Evolutionary conservation across 805 yeast genomes (phyloP), one percentile per base, ranked within the genome.

Genomic region (Yamadazyma sp.): DNA sequence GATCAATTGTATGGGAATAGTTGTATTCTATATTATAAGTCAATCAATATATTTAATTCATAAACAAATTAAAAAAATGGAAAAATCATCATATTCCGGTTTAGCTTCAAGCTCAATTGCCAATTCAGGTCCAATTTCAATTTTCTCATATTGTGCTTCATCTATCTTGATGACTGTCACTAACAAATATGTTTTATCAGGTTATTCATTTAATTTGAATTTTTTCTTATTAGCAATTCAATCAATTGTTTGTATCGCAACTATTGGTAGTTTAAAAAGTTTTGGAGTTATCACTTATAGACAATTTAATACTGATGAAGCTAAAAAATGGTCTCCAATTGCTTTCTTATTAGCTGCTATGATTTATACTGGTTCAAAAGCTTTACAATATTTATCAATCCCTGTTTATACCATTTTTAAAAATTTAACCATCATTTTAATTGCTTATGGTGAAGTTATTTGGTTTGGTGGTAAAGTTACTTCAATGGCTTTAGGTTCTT

Each of bases 401-500:
- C 98, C 98, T 35, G 95, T 93, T 40, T 93, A 88, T 75, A 93
- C 98, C 47, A 91, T 93, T 52, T 93, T 93, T 82, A 93, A 93
- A 76, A 93, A 93, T 68, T 78, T 93, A 64, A 91, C 98, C 43
- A 93, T 93, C 57, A 91, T 93, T 48, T 70, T 93, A 57, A 93
- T 93, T 60, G 98, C 98, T 23, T 93, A 93, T 60, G 98, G 98
- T 70, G 98, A 93, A 69, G 97, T 91, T 23, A 52, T 93, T 43
- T 91, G 96, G 94, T 93, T 91, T 54, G 96, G 96, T 43, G 97
- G 97, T 46, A 65, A 72, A 43, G 96, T 91, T 51, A 80, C 96
- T 35, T 62, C 89, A 24, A 81, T 89, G 93, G 88, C 95, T 30
- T 70, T 93, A 47, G 82, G 87, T 27, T 84, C 98, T 2, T 93